Evolutionary conservation across 768 basidiomycete genomes (phyloP), one percentile per base, ranked within the genome.

Genomic region (Bullera alba): DNA sequence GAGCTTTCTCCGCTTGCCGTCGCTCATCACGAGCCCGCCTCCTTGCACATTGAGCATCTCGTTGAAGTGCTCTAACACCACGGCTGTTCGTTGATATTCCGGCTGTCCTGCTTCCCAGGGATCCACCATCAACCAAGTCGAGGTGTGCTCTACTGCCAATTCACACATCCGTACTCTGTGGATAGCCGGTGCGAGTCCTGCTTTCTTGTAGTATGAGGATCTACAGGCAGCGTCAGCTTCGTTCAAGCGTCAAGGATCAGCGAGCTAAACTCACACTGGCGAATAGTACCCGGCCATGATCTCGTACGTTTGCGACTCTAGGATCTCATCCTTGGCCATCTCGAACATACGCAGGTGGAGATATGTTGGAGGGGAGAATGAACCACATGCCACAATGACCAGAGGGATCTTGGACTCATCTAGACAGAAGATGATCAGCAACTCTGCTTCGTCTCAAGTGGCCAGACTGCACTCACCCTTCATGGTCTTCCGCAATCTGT

Each of bases 331-430:
- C 75, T 85, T 86, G 49, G 93, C 95, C 95, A 99, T 97, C 72
- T 97, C 95, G 74, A 97, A 99, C 91, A 99, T 96, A 60, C 95
- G 61, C 55, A 96, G 81, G 68, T 95, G 91, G 45, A 93, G 85
- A 67, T 91, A 93, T n/a, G 92, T 95, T 56, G 95, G 86, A 10
- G 93, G 93, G 63, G 88, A 92, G 81, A 96, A 96, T 48, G 89
- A 93, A 25, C 93, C 95, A 68, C 95, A 99, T 39, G 90, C 95
- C 53, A 99, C 89, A 32, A 46, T 32, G 6, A 6, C 21, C 10
- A n/a, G 44, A 2, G 14, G 36, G 6, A 44, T 53, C 44, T 54
- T 54, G 17, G 21, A 30, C 32, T 50, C 50, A 28, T 39, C 35
- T 51, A 38, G 10, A 43, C 14, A 19, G 8, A 17, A 16, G 44